Base-by-base conservation (phyloP, 345 rosid genomes). In the Citropsis articulata region DNA sequence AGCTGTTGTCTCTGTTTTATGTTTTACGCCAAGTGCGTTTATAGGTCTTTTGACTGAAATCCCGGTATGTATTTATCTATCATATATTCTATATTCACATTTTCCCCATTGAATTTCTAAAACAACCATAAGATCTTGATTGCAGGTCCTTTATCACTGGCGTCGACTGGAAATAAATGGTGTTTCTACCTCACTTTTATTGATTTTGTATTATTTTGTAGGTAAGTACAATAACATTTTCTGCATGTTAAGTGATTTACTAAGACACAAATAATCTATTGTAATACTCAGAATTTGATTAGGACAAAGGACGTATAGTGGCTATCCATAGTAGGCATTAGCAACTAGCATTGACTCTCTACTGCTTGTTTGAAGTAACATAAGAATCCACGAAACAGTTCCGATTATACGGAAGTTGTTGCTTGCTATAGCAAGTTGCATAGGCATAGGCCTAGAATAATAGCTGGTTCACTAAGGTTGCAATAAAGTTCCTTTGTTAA, bases 71-170 rank as follows among this genome's bases (percentile, higher is more conserved):
- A n/a, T 63, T 65, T 75, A 42, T 82, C 73, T 71, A 6, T 53
- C 25, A 27, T 78, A 33, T 31, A 22, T 36, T 69, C 27, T 70
- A 25, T 69, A 21, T 24, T 69, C 53, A 22, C 38, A 38, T 82
- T 77, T 72, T 40, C 61, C 22, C 2, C 42, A 48, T 57, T 31
- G 62, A 78, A 40, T 31, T 36, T 36, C 40, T 45, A 25, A n/a
- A 79, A 55, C 66, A 48, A 65, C 75, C 14, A 5, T 64, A 25
- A 69, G 33, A 35, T 72, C 60, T 33, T 75, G 71, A 65, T 79
- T 84, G 82, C 89, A 89, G 92, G 82, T 89, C 60, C 88, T 86
- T 40, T 88, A 88, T 83, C 79, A 85, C 82, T 86, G 89, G 83
- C 85, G 69, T 48, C 77, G 59, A 63, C 75, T 74, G 75, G 56